Evolutionary conservation across 2,329 filamentous ascomycete genomes (phyloP).

Genomic region (Claviceps sp.): DNA sequence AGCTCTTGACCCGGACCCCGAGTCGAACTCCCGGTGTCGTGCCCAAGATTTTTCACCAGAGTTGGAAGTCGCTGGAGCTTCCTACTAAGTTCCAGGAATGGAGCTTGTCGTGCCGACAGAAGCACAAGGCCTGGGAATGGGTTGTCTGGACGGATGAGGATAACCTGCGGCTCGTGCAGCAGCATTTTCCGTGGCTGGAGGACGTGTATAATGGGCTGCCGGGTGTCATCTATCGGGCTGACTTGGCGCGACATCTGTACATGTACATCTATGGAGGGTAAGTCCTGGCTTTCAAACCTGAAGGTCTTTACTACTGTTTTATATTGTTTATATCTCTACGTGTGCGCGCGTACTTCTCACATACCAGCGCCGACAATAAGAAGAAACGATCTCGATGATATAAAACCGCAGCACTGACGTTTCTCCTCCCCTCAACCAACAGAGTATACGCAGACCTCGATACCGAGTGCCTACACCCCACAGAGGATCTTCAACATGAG

Average conservation of each 20-base stretch:
- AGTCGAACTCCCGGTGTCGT: background rate
- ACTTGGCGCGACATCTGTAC: constrained; percentile 20
- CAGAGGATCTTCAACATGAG: background rate
- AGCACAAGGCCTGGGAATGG: constrained; percentile 21
- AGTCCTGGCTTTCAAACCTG: constrained; percentile 1
- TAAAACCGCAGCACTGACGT: background rate
- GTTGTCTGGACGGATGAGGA: constrained; percentile 24
- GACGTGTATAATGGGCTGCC: constrained; percentile 16
- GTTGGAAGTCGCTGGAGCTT: constrained; percentile 13
- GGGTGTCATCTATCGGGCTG: constrained; percentile 19
- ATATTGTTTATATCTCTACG: too few species aligned
- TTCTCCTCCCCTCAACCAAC: background rate
- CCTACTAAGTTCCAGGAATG: constrained; percentile 17
- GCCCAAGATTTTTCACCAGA: constrained; percentile 26
- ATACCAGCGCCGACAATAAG: background rate
- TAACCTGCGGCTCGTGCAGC: constrained; percentile 19
- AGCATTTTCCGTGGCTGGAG: constrained; percentile 19
- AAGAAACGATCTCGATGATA: background rate
- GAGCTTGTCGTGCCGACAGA: constrained; percentile 17
- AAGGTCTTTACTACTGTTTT: too few species aligned
- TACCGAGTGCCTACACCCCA: constrained; percentile 4
- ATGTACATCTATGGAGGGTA: constrained; percentile 24
- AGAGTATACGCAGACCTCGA: constrained; percentile 20
- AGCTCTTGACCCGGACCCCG: background rate
- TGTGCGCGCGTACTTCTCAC: background rate